Percentiles rank a stretch among this genome's conserved stretches.
Evolutionary conservation across 2,329 filamentous ascomycete species (phyloP).

Genomic region (Paraphaeosphaeria minitans): DNA sequence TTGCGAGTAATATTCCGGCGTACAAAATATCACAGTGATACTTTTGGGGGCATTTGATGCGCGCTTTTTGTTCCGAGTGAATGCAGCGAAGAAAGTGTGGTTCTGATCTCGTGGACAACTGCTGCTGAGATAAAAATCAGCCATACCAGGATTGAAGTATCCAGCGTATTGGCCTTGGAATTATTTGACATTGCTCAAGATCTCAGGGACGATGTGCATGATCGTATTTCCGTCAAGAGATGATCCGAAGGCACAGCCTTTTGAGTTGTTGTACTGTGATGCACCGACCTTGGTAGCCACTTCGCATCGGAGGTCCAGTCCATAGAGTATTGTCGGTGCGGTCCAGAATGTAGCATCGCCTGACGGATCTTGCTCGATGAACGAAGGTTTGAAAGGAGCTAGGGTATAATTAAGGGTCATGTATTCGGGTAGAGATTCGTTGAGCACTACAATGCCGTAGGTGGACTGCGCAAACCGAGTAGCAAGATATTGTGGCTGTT

Average conservation of each 20-base stretch:
- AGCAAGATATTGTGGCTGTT: conserved; percentile 29
- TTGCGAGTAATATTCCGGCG: conserved; percentile 53
- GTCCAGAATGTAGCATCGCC: conserved; percentile 20
- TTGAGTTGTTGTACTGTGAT: conserved; percentile 2
- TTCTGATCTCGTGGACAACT: conserved; percentile 39
- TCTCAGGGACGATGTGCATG: no score
- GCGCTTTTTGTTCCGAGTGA: conserved; percentile 18
- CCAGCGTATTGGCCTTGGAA: conserved; percentile 48
- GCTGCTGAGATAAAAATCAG: conserved; percentile 37
- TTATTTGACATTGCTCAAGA: no score
- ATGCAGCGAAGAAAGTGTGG: conserved; percentile 42
- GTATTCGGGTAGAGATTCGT: conserved; percentile 52
- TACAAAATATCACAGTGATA: conserved; percentile 30
- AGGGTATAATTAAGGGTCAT: conserved; percentile 52
- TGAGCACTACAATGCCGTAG: conserved; percentile 55
- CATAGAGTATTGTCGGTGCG: conserved; percentile 37
- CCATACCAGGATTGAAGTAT: conserved; percentile 42
- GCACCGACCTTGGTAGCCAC: no score
- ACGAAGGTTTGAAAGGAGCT: conserved; percentile 48
- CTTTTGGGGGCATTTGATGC: conserved; percentile 21
- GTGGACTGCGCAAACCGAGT: conserved; percentile 49
- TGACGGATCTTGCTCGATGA: no score
- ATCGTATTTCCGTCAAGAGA: no score
- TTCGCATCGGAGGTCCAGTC: conserved; percentile 43
- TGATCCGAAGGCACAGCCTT: conserved; percentile 25